These are phyloP conservation scores for Lagenidium sp. DNA, from an alignment of 352 stramenopile genomes.

Conservation along the genomic window DNA sequence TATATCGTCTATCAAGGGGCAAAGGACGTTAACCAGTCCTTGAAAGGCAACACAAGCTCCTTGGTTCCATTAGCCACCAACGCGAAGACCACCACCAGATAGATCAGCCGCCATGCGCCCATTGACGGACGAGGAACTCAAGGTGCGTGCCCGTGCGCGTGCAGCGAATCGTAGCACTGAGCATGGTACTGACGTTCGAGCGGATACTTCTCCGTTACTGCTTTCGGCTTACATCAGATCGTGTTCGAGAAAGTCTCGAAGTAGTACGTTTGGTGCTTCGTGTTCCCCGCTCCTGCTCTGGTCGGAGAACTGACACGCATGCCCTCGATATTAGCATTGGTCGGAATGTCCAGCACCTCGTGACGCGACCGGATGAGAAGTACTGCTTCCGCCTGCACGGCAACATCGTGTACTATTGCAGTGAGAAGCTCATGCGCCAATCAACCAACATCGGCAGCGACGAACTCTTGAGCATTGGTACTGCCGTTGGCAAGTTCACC, in stretches of 20 bases:
- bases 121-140: constrained; percentile 98
- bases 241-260: constrained; percentile 99
- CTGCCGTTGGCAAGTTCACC: constrained; percentile 98
- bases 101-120: constrained; percentile 84
- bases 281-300: no score
- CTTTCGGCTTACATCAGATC: no score
- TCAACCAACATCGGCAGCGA: constrained; percentile 93
- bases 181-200: no score
- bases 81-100: constrained; percentile 4
- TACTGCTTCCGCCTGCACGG: constrained; percentile 98
- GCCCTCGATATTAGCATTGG: constrained; percentile 87
- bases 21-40: no score
- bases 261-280: constrained; percentile 64
- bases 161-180: no score
- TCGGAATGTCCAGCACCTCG: constrained; percentile 94
- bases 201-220: no score
- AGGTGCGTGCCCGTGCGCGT: no score
- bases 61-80: not conserved
- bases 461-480: constrained; percentile 95
- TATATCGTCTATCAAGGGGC: no score
- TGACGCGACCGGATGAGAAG: constrained; percentile 95
- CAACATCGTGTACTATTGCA: constrained; percentile 97
- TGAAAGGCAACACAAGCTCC: no score
- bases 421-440: constrained; percentile 95
- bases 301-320: no score